These are phyloP conservation scores for Populus alba DNA, from an alignment of 345 rosid species.

Conservation along the genomic window DNA sequence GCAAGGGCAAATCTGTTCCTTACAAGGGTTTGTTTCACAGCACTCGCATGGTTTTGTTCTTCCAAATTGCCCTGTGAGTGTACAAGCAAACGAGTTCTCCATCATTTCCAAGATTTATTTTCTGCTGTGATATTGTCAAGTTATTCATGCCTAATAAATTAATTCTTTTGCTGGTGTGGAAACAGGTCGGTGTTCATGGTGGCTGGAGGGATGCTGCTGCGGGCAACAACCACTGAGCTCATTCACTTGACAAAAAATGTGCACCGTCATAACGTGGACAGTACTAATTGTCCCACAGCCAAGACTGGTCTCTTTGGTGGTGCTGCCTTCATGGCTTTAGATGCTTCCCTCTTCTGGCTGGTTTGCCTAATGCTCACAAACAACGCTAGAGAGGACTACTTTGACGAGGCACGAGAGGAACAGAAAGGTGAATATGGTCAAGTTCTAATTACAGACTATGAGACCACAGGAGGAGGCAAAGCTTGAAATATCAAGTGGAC, in stretches of 20 bases:
- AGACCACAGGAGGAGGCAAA: background rate
- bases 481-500: background rate
- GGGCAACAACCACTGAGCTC: constrained; percentile 29
- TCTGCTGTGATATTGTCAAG: no score
- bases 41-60: background rate
- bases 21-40: background rate
- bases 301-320: constrained; percentile 35
- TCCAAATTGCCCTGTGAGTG: constrained; percentile 11
- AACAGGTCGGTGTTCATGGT: constrained; percentile 18
- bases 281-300: constrained; percentile 24
- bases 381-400: constrained; percentile 27
- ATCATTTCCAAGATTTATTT: background rate
- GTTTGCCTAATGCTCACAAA: constrained; percentile 29
- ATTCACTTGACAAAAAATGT: constrained; percentile 21
- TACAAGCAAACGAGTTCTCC: background rate
- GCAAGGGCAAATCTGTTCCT: constrained; percentile 5
- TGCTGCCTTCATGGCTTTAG: constrained; percentile 28
- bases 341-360: constrained; percentile 38
- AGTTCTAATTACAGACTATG: constrained; percentile 2
- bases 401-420: background rate
- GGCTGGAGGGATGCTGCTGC: constrained; percentile 21
- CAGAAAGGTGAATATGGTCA: constrained; percentile 12
- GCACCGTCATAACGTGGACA: constrained; percentile 8
- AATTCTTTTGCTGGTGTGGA: background rate
- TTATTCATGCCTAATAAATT: no score